Conservation (phyloP, 2,329 filamentous ascomycete species). For the Zymoseptoria tritici region DNA sequence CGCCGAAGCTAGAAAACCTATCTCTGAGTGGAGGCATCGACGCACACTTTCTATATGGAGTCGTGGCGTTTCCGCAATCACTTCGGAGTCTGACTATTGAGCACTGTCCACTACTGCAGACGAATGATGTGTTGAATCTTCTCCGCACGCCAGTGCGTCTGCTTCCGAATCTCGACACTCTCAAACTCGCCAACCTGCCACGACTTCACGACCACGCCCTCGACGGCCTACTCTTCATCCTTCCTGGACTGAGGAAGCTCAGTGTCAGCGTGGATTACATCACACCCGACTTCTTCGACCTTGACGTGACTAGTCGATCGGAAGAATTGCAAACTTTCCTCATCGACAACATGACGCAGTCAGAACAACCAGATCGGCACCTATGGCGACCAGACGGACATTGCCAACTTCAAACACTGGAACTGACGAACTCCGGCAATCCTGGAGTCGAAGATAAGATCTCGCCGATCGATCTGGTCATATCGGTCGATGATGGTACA, state of each 20-base stretch:
- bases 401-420: slow-evolving; percentile 32
- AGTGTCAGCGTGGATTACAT: slow-evolving; percentile 43
- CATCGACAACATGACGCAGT: not conserved
- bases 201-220: slow-evolving; percentile 32
- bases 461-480: slow-evolving; percentile 35
- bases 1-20: slow-evolving; percentile 36
- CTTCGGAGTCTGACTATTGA: slow-evolving; percentile 34
- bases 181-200: slow-evolving; percentile 37
- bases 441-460: slow-evolving; percentile 32
- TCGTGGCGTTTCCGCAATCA: slow-evolving; percentile 27
- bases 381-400: not conserved
- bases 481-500: slow-evolving; percentile 35
- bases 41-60: slow-evolving; percentile 34
- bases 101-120: slow-evolving; percentile 37
- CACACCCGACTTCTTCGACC: slow-evolving; percentile 34
- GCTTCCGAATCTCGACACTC: slow-evolving; percentile 27
- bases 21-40: slow-evolving; percentile 39
- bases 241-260: slow-evolving; percentile 34
- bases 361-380: not conserved
- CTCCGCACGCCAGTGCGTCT: slow-evolving; percentile 27
- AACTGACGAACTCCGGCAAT: slow-evolving; percentile 35
- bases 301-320: slow-evolving; percentile 7
- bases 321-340: not conserved
- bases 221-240: slow-evolving; percentile 35
- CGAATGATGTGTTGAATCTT: slow-evolving; percentile 31